phyloP scores from a whole-genome alignment of 2,329 filamentous ascomycete genomes.

The Coniochaeta ligniaria region DNA sequence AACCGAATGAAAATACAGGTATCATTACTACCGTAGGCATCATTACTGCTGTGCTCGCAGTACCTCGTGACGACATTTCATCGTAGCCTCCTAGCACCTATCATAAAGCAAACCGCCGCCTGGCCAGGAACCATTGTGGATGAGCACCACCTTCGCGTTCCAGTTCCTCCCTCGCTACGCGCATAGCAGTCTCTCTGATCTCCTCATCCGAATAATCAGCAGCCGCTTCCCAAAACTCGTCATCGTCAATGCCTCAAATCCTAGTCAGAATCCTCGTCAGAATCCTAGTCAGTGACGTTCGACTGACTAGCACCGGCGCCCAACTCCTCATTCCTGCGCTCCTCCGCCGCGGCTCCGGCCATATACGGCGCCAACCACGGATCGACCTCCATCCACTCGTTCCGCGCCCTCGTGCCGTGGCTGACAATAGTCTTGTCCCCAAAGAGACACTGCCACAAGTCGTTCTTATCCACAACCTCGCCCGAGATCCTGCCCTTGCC shows the following conservation, averaged over 20 bases:
- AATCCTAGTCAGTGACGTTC: neutral
- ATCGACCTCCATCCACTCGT: neutral
- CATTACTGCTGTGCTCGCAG: too few relatives aligned
- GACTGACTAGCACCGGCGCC: neutral
- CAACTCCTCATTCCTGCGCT: neutral
- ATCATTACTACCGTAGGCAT: too few relatives aligned
- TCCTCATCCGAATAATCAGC: neutral
- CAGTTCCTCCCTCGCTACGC: neutral
- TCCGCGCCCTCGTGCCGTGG: neutral
- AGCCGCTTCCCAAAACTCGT: too few relatives aligned
- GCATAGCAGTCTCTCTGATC: neutral
- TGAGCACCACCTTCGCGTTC: neutral
- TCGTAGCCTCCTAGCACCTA: too few relatives aligned
- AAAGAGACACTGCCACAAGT: slow-evolving; percentile 88
- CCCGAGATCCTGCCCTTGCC: slow-evolving; percentile 63
- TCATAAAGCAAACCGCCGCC: neutral
- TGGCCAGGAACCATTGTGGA: neutral
- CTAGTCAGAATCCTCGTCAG: neutral
- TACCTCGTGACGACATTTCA: too few relatives aligned
- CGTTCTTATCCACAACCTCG: slow-evolving; percentile 69
- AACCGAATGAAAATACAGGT: too few relatives aligned
- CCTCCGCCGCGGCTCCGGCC: neutral
- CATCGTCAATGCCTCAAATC: too few relatives aligned
- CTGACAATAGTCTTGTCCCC: slow-evolving; percentile 27
- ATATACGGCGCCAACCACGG: neutral